phyloP scores from a whole-genome alignment of 148 eudicot species.

The Talinum fruticosum region DNA sequence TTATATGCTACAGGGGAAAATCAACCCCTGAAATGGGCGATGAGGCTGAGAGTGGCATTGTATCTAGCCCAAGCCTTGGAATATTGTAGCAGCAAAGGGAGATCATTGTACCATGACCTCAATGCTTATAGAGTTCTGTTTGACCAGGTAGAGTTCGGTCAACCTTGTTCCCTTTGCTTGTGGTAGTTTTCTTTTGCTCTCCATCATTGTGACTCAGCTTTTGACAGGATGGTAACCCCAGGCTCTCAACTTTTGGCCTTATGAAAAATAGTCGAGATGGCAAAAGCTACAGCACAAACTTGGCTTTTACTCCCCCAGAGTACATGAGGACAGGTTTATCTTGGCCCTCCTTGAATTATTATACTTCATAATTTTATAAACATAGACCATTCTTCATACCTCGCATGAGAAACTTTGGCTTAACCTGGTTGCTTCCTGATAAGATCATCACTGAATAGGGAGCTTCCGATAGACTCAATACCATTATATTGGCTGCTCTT shows the following conservation, averaged over 20 bases:
- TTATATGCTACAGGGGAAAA: conserved; percentile 56
- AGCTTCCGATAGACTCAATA: not conserved
- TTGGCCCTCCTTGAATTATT: conserved; percentile 3
- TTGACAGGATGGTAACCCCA: conserved; percentile 79
- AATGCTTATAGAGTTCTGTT: conserved; percentile 80
- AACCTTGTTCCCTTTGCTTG: not conserved
- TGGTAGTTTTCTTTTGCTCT: conserved; percentile 5
- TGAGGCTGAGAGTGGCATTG: conserved; percentile 77
- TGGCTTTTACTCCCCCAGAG: conserved; percentile 94
- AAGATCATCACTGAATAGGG: not conserved
- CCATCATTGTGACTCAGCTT: conserved; percentile 28
- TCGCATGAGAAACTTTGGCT: not conserved
- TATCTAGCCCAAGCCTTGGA: conserved; percentile 87
- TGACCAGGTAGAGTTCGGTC: conserved; percentile 49
- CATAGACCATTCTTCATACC: not conserved
- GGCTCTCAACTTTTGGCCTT: conserved; percentile 91
- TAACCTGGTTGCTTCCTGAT: conserved; percentile 2
- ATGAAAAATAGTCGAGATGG: conserved; percentile 96
- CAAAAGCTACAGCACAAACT: conserved; percentile 83
- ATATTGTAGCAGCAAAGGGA: conserved; percentile 76
- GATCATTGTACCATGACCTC: conserved; percentile 82
- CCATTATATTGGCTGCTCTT: too few relatives aligned
- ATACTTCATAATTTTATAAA: not conserved
- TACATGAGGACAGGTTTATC: conserved; percentile 81
- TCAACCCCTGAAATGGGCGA: conserved; percentile 84